Percentiles rank a stretch among this genome's conserved stretches.
Conservation (phyloP, 805 yeast species). For the Metschnikowia hibisci region DNA sequence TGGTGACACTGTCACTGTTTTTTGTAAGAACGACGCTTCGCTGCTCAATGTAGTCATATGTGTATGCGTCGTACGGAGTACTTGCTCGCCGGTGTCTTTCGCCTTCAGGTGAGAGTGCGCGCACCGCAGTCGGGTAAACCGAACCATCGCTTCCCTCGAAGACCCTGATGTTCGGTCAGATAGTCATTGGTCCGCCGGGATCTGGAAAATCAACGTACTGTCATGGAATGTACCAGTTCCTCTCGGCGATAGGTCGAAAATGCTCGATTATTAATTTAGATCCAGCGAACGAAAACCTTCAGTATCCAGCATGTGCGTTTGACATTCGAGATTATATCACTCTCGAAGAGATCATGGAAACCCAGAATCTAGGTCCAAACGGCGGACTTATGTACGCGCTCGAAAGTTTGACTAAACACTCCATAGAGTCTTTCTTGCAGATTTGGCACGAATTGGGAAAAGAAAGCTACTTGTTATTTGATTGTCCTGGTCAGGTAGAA, state of each 20-base stretch:
- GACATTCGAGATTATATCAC: slow-evolving; percentile 77
- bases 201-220: slow-evolving; percentile 96
- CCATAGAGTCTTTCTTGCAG: slow-evolving; percentile 49
- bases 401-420: slow-evolving; percentile 51
- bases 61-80: slow-evolving; percentile 1
- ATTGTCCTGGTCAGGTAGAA: slow-evolving; percentile 96
- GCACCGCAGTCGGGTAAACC: slow-evolving; percentile 6
- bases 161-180: slow-evolving; percentile 64
- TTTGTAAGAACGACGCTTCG: slow-evolving; percentile 39
- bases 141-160: not conserved
- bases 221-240: slow-evolving; percentile 85
- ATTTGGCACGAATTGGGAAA: slow-evolving; percentile 22
- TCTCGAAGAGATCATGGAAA: slow-evolving; percentile 74
- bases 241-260: slow-evolving; percentile 90
- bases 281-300: slow-evolving; percentile 77
- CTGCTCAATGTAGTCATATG: slow-evolving; percentile 26
- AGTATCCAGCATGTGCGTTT: slow-evolving; percentile 63
- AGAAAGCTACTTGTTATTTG: slow-evolving; percentile 66
- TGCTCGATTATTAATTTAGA: slow-evolving; percentile 83
- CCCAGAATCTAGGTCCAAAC: slow-evolving; percentile 71
- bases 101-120: slow-evolving; percentile 12
- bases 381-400: slow-evolving; percentile 91
- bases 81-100: slow-evolving; percentile 6
- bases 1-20: slow-evolving; percentile 89
- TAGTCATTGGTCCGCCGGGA: slow-evolving; percentile 98